Evolutionary conservation across 2,329 filamentous ascomycete genomes (phyloP).

Genomic region (Hirsutella rhossiliensis): DNA sequence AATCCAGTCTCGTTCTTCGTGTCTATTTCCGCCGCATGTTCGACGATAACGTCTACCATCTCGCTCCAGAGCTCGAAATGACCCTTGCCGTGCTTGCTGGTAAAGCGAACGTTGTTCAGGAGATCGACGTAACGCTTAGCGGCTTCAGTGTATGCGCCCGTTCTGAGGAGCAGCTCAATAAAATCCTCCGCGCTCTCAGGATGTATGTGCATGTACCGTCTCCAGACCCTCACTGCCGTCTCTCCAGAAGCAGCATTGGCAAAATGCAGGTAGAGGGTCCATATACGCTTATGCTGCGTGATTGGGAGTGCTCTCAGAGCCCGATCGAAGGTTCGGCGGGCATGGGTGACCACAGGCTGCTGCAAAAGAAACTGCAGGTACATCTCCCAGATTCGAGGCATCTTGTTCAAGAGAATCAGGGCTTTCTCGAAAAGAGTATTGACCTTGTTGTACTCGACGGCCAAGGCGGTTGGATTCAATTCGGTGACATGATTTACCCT

Average conservation of each 20-base stretch:
- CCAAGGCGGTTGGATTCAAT: constrained; percentile 71
- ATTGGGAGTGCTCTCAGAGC: constrained; percentile 84
- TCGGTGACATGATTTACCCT: constrained; percentile 69
- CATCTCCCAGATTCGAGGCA: constrained; percentile 98
- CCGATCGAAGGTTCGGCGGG: constrained; percentile 80
- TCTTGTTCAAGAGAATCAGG: constrained; percentile 90
- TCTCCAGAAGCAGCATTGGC: constrained; percentile 82
- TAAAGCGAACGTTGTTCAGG: constrained; percentile 80
- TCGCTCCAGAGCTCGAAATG: constrained; percentile 96
- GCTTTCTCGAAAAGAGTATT: constrained; percentile 91
- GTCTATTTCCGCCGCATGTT: constrained; percentile 76
- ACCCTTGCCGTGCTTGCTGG: constrained; percentile 86
- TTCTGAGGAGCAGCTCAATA: constrained; percentile 75
- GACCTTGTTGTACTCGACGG: constrained; percentile 79
- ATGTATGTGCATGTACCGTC: constrained; percentile 92
- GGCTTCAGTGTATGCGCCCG: constrained; percentile 79
- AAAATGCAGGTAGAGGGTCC: constrained; percentile 83
- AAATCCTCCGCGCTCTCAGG: constrained; percentile 93
- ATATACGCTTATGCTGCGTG: constrained; percentile 91
- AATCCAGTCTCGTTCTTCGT: constrained; percentile 72
- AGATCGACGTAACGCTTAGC: constrained; percentile 85
- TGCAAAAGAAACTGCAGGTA: constrained; percentile 83
- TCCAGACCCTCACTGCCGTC: constrained; percentile 88
- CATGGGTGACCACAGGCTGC: constrained; percentile 83
- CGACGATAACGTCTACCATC: constrained; percentile 89